Evolutionary conservation across 192 early-diverging fungal species (phyloP).

Genomic region (Ambispora gerdemannii): DNA sequence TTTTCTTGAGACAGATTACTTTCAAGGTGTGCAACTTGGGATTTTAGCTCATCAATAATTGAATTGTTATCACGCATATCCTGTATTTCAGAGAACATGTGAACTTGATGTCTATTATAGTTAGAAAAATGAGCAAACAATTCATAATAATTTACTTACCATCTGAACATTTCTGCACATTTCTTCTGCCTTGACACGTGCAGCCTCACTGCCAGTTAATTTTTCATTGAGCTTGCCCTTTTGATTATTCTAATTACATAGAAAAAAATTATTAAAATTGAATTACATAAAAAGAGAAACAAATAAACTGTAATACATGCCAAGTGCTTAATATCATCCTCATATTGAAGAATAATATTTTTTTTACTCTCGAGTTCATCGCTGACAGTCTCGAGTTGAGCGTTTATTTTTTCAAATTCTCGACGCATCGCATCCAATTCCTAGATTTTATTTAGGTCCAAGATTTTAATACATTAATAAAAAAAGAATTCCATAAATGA

Average conservation of each 20-base stretch:
- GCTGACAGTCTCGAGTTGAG: constrained; percentile 19
- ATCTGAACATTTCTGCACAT: constrained; percentile 17
- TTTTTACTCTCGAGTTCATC: constrained; percentile 34
- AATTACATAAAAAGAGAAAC: background rate
- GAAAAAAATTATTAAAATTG: background rate
- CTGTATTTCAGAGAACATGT: background rate
- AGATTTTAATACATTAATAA: background rate
- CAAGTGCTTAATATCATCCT: constrained; percentile 41
- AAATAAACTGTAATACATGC: constrained; percentile 19
- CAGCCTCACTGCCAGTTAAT: constrained; percentile 33
- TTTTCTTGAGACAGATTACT: constrained; percentile 27
- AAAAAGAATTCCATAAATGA: background rate
- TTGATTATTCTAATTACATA: constrained; percentile 1
- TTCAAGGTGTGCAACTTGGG: constrained; percentile 28
- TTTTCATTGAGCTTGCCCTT: constrained; percentile 35
- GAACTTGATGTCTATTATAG: too few relatives aligned
- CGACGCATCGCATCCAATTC: constrained; percentile 37
- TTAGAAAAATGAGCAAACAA: too few relatives aligned
- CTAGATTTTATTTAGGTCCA: constrained; percentile 18
- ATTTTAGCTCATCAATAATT: constrained; percentile 38
- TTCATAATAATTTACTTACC: constrained; percentile 9
- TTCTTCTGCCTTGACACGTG: constrained; percentile 35
- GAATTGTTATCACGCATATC: constrained; percentile 35
- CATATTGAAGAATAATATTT: constrained; percentile 32
- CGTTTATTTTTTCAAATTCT: constrained; percentile 38